Percentiles rank a stretch among this genome's conserved stretches.
Conservation (phyloP, 805 yeast genomes). For the Naumovozyma baii region DNA sequence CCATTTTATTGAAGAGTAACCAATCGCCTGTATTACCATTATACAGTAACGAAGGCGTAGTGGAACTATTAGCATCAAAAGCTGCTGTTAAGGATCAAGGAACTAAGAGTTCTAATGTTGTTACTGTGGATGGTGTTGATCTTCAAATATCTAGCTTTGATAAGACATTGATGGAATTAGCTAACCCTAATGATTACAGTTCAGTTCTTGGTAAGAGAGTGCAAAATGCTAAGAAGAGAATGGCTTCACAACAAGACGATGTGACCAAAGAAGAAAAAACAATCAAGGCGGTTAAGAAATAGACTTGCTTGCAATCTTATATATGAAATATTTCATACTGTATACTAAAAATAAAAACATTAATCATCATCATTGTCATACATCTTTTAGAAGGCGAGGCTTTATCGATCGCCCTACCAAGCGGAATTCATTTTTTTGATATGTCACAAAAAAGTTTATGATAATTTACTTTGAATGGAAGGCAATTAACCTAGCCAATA, state of each 20-base stretch:
- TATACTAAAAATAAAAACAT: no score
- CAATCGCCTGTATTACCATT: constrained; percentile 80
- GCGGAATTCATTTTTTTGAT: no score
- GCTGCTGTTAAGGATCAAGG: constrained; percentile 18
- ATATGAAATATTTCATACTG: no score
- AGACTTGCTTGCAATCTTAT: no score
- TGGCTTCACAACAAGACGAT: constrained; percentile 4
- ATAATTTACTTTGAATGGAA: no score
- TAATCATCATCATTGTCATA: no score
- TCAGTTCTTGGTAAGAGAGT: constrained; percentile 52
- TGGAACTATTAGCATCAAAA: constrained; percentile 31
- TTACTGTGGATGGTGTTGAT: constrained; percentile 31
- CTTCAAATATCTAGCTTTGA: constrained; percentile 53
- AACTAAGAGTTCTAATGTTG: constrained; percentile 17
- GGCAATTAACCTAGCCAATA: no score
- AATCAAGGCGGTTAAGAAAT: constrained; percentile 18
- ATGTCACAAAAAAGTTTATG: no score
- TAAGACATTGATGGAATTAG: constrained; percentile 73
- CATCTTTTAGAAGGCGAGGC: no score
- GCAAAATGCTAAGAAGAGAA: constrained; percentile 32
- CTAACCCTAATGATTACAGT: constrained; percentile 59
- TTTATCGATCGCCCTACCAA: no score
- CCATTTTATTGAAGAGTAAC: constrained; percentile 54
- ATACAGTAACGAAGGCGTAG: constrained; percentile 48
- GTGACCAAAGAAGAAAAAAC: constrained; percentile 7